A percentile compares a stretch with the other conserved stretches of the same genome.
These are phyloP conservation scores for Suillus subalutaceus DNA, from an alignment of 768 basidiomycete species.

Conservation along the genomic window DNA sequence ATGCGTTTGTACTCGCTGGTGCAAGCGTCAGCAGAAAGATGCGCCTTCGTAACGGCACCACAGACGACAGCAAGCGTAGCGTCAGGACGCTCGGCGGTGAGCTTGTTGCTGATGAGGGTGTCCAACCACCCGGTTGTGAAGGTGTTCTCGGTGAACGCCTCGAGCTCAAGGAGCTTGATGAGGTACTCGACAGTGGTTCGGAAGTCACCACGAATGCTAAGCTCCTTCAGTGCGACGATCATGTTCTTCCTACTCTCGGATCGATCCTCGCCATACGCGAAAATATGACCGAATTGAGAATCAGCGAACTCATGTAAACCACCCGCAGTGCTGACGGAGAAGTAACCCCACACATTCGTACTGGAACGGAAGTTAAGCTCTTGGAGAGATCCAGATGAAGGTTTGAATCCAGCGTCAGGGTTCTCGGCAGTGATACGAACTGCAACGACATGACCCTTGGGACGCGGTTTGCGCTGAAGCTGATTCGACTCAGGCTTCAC, in stretches of 20 bases:
- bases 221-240: constrained; percentile 98
- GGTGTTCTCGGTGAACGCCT: constrained; percentile 95
- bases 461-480: constrained; percentile 91
- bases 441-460: constrained; percentile 98
- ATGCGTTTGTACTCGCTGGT: constrained; percentile 93
- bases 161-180: constrained; percentile 95
- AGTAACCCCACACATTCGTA: constrained; percentile 99
- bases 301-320: constrained; percentile 99
- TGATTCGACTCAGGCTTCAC: constrained; percentile 83
- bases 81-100: constrained; percentile 97
- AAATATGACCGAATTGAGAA: constrained; percentile 99
- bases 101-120: constrained; percentile 93
- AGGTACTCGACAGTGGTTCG: constrained; percentile 98
- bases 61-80: constrained; percentile 91
- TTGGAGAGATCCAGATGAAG: constrained; percentile 94
- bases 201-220: constrained; percentile 99
- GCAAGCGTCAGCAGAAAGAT: constrained; percentile 87
- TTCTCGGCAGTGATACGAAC: constrained; percentile 99
- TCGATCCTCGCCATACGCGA: constrained; percentile 97
- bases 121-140: constrained; percentile 99
- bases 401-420: constrained; percentile 99
- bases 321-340: constrained; percentile 94
- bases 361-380: constrained; percentile 99
- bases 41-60: constrained; percentile 94
- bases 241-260: constrained; percentile 97